A percentile compares a stretch with the other conserved stretches of the same genome.
These are phyloP conservation scores for Penicillium freii DNA, from an alignment of 2,329 filamentous ascomycete genomes.

Conservation along the genomic window DNA sequence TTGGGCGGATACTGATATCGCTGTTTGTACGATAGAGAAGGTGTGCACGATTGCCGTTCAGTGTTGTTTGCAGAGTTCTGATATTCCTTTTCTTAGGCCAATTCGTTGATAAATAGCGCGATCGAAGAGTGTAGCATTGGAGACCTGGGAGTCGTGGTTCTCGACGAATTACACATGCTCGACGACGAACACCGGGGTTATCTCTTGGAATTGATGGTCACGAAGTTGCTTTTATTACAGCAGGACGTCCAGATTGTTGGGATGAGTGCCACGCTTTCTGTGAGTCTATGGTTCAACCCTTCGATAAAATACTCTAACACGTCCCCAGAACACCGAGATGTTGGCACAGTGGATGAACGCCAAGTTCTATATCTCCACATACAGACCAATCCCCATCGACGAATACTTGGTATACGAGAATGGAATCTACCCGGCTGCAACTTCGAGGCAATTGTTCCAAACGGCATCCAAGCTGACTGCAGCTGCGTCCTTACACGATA, in stretches of 20 bases:
- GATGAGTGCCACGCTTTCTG: constrained; percentile 76
- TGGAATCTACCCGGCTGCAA: constrained; percentile 62
- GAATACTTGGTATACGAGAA: constrained; percentile 73
- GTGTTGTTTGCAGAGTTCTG: not conserved
- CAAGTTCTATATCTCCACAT: constrained; percentile 69
- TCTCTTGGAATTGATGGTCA: constrained; percentile 69
- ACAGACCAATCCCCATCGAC: constrained; percentile 71
- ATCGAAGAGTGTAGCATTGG: constrained; percentile 68
- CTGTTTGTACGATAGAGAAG: constrained; percentile 78
- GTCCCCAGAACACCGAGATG: constrained; percentile 63
- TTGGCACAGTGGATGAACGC: constrained; percentile 69
- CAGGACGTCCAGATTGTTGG: constrained; percentile 69
- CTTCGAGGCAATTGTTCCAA: constrained; percentile 58
- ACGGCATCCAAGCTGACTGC: constrained; percentile 53
- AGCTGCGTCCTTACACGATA: constrained; percentile 30
- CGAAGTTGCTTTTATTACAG: constrained; percentile 68
- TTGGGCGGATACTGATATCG: constrained; percentile 75
- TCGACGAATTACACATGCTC: constrained; percentile 81
- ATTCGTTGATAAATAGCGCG: constrained; percentile 68
- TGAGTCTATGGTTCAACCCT: constrained; percentile 37
- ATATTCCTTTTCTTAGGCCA: constrained; percentile 55
- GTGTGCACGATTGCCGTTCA: constrained; percentile 33
- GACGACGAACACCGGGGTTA: constrained; percentile 75
- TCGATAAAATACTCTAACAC: constrained; percentile 1
- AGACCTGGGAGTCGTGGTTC: constrained; percentile 64